phyloP scores from a whole-genome alignment of 129 eudicot genomes.

The Flaveria bidentis region DNA sequence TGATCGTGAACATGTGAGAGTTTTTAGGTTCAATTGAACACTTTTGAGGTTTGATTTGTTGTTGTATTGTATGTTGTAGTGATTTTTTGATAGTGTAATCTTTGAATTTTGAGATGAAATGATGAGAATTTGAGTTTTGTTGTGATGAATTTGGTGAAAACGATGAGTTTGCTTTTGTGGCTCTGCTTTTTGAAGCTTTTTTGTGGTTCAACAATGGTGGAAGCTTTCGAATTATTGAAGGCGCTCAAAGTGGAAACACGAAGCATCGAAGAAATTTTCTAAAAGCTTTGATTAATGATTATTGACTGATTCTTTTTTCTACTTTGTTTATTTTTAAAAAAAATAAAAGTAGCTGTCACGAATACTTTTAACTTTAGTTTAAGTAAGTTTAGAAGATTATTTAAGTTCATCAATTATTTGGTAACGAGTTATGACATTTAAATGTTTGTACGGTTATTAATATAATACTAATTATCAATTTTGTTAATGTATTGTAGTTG shows the following conservation, averaged over 20 bases:
- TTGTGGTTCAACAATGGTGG: neutral
- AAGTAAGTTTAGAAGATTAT: neutral
- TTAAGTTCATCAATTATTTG: neutral
- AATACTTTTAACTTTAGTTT: too few species aligned
- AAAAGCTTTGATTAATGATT: too few species aligned
- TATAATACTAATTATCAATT: too few species aligned
- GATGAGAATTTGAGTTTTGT: neutral
- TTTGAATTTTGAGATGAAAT: conserved; percentile 27
- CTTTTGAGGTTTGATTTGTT: neutral
- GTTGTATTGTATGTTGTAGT: neutral
- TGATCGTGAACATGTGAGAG: conserved; percentile 1
- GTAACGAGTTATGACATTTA: neutral
- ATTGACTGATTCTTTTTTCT: too few species aligned
- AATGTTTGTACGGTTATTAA: neutral
- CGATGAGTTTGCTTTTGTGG: neutral
- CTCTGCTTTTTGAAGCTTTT: conserved; percentile 1
- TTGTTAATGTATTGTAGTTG: too few species aligned
- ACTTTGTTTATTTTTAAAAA: too few species aligned
- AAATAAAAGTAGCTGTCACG: too few species aligned
- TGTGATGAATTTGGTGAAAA: neutral
- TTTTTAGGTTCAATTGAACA: conserved; percentile 19
- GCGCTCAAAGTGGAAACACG: conserved; percentile 28
- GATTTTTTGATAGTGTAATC: conserved; percentile 21
- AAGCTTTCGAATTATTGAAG: conserved; percentile 30
- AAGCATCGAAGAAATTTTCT: conserved; percentile 1